phyloP scores from a whole-genome alignment of 2,329 filamentous ascomycete species.

The Nothopassalora personata region DNA sequence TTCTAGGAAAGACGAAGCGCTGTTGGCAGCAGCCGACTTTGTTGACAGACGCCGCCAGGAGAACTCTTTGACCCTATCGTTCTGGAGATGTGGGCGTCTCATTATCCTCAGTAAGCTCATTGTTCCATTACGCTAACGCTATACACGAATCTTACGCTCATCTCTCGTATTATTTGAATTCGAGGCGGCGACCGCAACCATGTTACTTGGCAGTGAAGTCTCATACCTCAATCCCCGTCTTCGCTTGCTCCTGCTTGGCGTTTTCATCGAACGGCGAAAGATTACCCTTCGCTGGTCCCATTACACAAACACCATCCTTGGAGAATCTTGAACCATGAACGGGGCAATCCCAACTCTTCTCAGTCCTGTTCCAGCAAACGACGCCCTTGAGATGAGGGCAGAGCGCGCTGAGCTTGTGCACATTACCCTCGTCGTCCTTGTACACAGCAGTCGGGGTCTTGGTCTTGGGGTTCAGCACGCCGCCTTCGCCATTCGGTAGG shows the following conservation, averaged over 20 bases:
- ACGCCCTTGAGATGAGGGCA: slow-evolving; percentile 55
- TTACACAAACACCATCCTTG: slow-evolving; percentile 33
- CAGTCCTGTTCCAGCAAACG: slow-evolving; percentile 51
- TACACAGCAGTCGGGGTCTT: slow-evolving; percentile 51
- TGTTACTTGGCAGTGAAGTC: neutral
- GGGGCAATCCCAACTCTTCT: slow-evolving; percentile 54
- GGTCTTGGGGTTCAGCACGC: slow-evolving; percentile 47
- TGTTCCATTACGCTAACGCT: neutral
- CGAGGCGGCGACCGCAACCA: too few relatives aligned
- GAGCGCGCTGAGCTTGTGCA: slow-evolving; percentile 49
- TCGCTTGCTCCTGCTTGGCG: neutral
- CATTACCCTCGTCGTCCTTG: slow-evolving; percentile 50
- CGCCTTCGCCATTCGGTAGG: slow-evolving; percentile 43
- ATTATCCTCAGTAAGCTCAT: neutral
- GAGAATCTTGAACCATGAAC: slow-evolving; percentile 41
- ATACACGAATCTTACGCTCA: neutral
- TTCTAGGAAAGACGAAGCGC: too few relatives aligned
- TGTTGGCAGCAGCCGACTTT: too few relatives aligned
- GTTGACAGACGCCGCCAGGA: too few relatives aligned
- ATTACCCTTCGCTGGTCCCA: slow-evolving; percentile 32
- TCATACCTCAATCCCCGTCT: neutral
- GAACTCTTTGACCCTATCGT: neutral
- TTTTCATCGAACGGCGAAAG: neutral
- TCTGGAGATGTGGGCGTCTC: neutral
- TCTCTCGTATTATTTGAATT: neutral